Evolutionary conservation across 164 flowering plant genomes (phyloP), one percentile per base, ranked within the genome.

Genomic region (Dillenia suffruticosa): DNA sequence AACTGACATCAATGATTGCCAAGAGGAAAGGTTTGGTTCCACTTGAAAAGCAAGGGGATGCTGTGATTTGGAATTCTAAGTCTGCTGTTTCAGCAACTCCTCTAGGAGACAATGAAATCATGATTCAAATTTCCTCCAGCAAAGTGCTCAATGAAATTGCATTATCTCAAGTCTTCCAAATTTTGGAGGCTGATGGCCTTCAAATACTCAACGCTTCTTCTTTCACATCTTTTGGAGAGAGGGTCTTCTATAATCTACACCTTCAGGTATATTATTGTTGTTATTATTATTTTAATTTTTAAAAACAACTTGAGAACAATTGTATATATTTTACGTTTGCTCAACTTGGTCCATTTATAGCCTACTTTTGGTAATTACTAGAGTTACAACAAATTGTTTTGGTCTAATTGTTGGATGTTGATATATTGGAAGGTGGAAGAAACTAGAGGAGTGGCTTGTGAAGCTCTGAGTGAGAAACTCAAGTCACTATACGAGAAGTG

Each of bases 161-260:
- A 24, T 11, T 87, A 9, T 80, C 87, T 54, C 66, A 77, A 19
- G 71, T 80, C 57, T 57, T 89, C 44, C 48, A 46, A 3, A 13
- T 19, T 44, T 68, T 89, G 68, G 92, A 84, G 56, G 54, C 74
- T 10, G 79, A 81, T 5, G 90, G 86, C 1, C 70, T 83, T 70
- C 17, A 52, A 14, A 49, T 83, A 0, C 17, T 79, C 4, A 78
- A 75, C 72, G 79, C 84, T 51, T 77, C 94, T 53, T 64, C 78
- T 59, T 79, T 79, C 56, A 66, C 77, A 47, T 64, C 81, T 26
- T 63, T 17, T 64, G 77, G 67, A 26, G 82, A 73, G 45, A 77
- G 74, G 68, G 69, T 74, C 62, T 77, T 83, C 67, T 67, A 70
- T 59, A 83, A 57, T 64, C 73, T 89, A 56, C 88, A 84, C 73